Evolutionary conservation across 176 grass and related monocot genomes (phyloP), one percentile per base, ranked within the genome.

Genomic region (Carex pumila): DNA sequence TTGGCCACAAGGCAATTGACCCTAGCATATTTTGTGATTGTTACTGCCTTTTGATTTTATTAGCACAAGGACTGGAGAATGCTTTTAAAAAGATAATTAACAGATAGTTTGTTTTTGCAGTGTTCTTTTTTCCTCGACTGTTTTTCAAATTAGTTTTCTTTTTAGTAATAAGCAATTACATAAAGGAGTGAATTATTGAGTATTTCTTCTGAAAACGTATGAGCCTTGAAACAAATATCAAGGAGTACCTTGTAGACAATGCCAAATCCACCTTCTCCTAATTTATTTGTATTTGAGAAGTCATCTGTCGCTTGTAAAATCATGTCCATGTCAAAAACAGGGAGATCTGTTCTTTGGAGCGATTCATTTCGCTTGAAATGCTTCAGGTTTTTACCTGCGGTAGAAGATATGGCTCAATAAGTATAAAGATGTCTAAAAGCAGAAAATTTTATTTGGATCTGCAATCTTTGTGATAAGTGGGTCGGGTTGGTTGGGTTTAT

Each of bases 241-340:
- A 86, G 49, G 29, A 65, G 69, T 88, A 94, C 90, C 92, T 88
- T 89, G 56, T 88, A 90, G 69, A 92, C 90, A 18, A 84, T 85
- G 59, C 88, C 92, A 17, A 89, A 94, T 25, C 89, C 87, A 45
- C 92, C 89, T 85, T 84, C 62, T 83, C 92, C 87, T 22, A 91
- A 82, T 63, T 85, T 19, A 55, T 91, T 89, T 53, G 0, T 19
- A 7, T 61, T 45, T 1, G 89, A 89, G 11, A 94, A 94, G 59
- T 87, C 81, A 43, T 87, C 45, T 6, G 92, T 94, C 18, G 85
- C 81, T 45, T 53, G 6, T 11, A 71, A 7, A 53, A 94, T 80
- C 2, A 66, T 76, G 45, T 89, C 57, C 0, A 89, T n/a, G 7
- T 79, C 66, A 15, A 76, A 66, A 39, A 67, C 19, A 43, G 84